These are phyloP conservation scores for Gossypium stocksii DNA, from an alignment of 345 rosid species.

Conservation along the genomic window DNA sequence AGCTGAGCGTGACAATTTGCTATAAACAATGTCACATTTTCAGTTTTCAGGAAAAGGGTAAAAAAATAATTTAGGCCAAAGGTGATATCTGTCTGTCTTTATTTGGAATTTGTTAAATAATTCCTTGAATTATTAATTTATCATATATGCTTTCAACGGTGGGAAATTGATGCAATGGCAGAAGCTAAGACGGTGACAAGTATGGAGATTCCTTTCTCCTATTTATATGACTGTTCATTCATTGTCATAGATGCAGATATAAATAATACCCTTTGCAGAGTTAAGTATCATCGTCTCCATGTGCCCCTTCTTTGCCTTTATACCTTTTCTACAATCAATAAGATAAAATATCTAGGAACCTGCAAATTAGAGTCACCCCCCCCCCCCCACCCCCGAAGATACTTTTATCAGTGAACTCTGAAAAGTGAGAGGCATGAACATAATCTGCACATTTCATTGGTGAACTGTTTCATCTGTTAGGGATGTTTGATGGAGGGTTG, in stretches of 20 bases:
- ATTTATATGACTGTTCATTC: constrained; percentile 15
- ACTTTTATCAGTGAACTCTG: no score
- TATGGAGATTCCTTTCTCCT: constrained; percentile 16
- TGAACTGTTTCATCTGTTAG: not conserved
- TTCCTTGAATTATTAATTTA: constrained; percentile 15
- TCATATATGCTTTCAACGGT: not conserved
- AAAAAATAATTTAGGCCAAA: not conserved
- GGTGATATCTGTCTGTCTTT: constrained; percentile 12
- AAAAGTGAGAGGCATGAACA: not conserved
- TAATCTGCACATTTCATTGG: not conserved
- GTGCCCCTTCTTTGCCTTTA: not conserved
- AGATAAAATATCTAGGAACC: not conserved
- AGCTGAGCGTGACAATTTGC: not conserved
- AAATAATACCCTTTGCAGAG: not conserved
- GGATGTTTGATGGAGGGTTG: constrained; percentile 29
- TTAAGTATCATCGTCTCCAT: not conserved
- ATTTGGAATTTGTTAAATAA: not conserved
- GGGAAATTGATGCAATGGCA: constrained; percentile 5
- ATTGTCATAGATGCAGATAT: not conserved
- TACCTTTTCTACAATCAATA: not conserved
- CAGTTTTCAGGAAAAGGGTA: not conserved
- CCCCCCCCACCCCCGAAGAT: no score
- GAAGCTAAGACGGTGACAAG: not conserved
- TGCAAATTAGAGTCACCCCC: no score
- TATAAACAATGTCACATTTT: not conserved